phyloP scores from a whole-genome alignment of 768 basidiomycete species.

The Mycena haematopus region DNA sequence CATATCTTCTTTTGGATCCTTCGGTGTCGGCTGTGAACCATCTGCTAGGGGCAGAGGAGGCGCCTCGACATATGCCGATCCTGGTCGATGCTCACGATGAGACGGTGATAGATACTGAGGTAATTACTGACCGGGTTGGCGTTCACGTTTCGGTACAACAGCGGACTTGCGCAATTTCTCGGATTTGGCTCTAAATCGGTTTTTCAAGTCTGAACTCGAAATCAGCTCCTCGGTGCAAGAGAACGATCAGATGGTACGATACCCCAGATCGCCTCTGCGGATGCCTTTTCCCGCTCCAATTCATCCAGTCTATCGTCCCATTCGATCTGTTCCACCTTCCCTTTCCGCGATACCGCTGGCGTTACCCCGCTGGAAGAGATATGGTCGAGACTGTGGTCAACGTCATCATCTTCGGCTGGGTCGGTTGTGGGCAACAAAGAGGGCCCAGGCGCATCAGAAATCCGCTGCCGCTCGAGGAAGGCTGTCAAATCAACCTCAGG shows the following conservation, averaged over 20 bases:
- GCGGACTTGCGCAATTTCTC: conserved; percentile 45
- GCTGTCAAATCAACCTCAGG: conserved; percentile 75
- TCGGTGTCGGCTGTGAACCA: conserved; percentile 35
- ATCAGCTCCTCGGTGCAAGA: background rate
- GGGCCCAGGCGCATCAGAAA: conserved; percentile 45
- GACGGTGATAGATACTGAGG: background rate
- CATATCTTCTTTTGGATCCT: conserved; percentile 63
- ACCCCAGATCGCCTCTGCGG: conserved; percentile 82
- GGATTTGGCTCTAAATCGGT: conserved; percentile 62
- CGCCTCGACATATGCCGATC: conserved; percentile 43
- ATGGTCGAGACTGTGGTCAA: conserved; percentile 64
- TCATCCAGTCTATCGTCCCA: conserved; percentile 75
- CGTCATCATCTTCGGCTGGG: conserved; percentile 58
- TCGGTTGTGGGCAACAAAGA: conserved; percentile 30
- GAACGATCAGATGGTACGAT: conserved; percentile 5
- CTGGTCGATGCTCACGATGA: background rate
- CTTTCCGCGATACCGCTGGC: conserved; percentile 54
- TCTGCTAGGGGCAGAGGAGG: conserved; percentile 57
- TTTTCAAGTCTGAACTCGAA: conserved; percentile 56
- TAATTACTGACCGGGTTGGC: conserved; percentile 36
- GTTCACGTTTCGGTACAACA: conserved; percentile 41
- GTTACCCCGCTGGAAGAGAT: conserved; percentile 45
- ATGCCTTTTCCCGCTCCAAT: conserved; percentile 71
- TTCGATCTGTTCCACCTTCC: conserved; percentile 65
- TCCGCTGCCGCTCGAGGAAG: conserved; percentile 69